Evolutionary conservation across 1,284 basidiomycete genomes (phyloP), one percentile per base, ranked within the genome.

Genomic region (Moesziomyces antarcticus): DNA sequence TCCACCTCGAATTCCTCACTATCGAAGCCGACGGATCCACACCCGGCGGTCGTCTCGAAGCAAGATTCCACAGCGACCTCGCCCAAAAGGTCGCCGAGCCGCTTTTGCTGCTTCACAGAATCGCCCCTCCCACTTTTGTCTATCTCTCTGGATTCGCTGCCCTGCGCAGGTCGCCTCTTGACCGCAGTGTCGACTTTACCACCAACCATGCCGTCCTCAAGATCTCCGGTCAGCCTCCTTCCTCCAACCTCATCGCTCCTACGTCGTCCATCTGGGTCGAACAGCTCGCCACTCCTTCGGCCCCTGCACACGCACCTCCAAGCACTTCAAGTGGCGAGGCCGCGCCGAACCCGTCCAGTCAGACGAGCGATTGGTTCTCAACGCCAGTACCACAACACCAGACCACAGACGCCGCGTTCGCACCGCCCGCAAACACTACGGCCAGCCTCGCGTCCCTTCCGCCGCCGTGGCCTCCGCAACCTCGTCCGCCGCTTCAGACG

Each of bases 361-460:
- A 67, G 54, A 50, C 55, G 40, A 59, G 52, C 45, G 57, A 68
- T 44, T 73, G 71, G 71, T 73, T 73, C 33, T 47, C 61, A 11
- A 73, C 71, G 6, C 71, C 71, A 20, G 56, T 50, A 11, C 70
- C 70, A 5, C 20, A 42, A 10, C 46, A 7, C 27, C n/a, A 27
- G 5, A 37, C 14, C n/a, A 11, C 57, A 40, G 48, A 21, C 27
- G 24, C 56, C 9, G 14, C 44, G 16, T 14, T n/a, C n/a, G n/a
- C n/a, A n/a, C n/a, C n/a, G n/a, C n/a, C n/a, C n/a, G n/a, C n/a
- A n/a, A n/a, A n/a, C n/a, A n/a, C n/a, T n/a, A n/a, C n/a, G n/a
- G n/a, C n/a, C n/a, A n/a, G n/a, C 3, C 20, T 33, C 24, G 7
- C 30, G 8, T 8, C 57, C 10, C 44, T 44, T 8, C 49, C 48